phyloP scores from a whole-genome alignment of 768 basidiomycete species.

The Leccinellum albellum region DNA sequence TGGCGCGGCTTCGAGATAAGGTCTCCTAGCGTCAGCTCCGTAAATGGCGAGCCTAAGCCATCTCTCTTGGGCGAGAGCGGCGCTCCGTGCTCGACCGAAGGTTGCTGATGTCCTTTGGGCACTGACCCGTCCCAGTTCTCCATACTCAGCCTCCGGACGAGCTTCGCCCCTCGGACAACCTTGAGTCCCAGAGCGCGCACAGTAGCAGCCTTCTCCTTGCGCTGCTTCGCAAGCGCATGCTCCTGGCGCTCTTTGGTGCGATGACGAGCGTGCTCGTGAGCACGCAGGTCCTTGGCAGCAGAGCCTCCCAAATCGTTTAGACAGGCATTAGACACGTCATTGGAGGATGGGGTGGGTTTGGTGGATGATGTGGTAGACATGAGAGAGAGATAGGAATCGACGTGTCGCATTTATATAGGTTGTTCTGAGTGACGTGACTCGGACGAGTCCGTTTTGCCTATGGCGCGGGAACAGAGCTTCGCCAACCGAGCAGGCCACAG shows the following conservation, averaged over 20 bases:
- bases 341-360: slow-evolving; percentile 15
- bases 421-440: slow-evolving; percentile 20
- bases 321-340: slow-evolving; percentile 18
- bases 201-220: slow-evolving; percentile 27
- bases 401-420: slow-evolving; percentile 31
- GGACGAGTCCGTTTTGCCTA: slow-evolving; percentile 6
- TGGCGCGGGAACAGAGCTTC: slow-evolving; percentile 21
- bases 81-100: not conserved
- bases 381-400: slow-evolving; percentile 10
- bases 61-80: not conserved
- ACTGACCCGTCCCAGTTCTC: slow-evolving; percentile 28
- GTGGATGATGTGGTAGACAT: slow-evolving; percentile 30
- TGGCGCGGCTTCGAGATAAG: slow-evolving; percentile 23
- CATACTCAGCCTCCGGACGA: slow-evolving; percentile 24
- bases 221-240: slow-evolving; percentile 28
- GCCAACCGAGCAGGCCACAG: slow-evolving; percentile 15
- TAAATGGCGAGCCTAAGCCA: slow-evolving; percentile 7
- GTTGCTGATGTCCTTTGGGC: not conserved
- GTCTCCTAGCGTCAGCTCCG: slow-evolving; percentile 26
- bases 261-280: slow-evolving; percentile 33
- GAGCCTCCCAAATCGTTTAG: slow-evolving; percentile 12
- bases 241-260: slow-evolving; percentile 31
- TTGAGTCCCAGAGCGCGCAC: slow-evolving; percentile 20
- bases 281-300: slow-evolving; percentile 28
- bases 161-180: slow-evolving; percentile 11